Percentiles rank a stretch among this genome's conserved stretches.
These are phyloP conservation scores for Thelonectria blattea DNA, from an alignment of 2,329 filamentous ascomycete species.

Conservation along the genomic window DNA sequence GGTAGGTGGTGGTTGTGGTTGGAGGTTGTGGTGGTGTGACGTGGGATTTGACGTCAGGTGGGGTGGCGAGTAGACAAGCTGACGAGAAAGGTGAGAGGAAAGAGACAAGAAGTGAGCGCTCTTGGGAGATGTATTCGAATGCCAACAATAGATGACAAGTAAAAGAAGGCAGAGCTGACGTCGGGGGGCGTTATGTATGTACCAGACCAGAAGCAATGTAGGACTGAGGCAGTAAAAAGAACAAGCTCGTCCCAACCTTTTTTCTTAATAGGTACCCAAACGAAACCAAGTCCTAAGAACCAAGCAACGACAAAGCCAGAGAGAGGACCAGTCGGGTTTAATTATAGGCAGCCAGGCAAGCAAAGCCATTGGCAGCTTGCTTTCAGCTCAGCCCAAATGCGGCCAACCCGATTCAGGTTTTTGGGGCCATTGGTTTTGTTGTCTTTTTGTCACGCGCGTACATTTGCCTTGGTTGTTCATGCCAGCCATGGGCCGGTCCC, in stretches of 20 bases:
- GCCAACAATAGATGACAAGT: neutral
- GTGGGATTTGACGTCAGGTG: constrained; percentile 26
- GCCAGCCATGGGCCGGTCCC: neutral
- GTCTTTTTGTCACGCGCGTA: neutral
- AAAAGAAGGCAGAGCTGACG: constrained; percentile 3
- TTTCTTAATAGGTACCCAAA: neutral
- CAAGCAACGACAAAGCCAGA: neutral
- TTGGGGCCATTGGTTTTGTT: neutral
- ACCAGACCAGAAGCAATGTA: neutral
- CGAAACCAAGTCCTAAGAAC: neutral
- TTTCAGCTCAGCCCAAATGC: neutral
- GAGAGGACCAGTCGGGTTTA: constrained; percentile 2
- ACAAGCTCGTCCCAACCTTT: neutral
- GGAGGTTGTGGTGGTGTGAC: constrained; percentile 18
- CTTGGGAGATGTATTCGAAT: neutral
- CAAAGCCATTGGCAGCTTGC: constrained; percentile 9
- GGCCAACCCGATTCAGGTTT: neutral
- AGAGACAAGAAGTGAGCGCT: neutral
- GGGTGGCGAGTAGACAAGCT: constrained; percentile 10
- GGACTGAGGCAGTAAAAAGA: constrained; percentile 12
- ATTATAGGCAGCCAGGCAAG: neutral
- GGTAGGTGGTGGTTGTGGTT: constrained; percentile 1
- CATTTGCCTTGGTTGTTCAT: neutral
- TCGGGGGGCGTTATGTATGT: constrained; percentile 7
- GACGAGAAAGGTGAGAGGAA: neutral